phyloP scores from a whole-genome alignment of 2,329 filamentous ascomycete species.

The Penicillium sp. region DNA sequence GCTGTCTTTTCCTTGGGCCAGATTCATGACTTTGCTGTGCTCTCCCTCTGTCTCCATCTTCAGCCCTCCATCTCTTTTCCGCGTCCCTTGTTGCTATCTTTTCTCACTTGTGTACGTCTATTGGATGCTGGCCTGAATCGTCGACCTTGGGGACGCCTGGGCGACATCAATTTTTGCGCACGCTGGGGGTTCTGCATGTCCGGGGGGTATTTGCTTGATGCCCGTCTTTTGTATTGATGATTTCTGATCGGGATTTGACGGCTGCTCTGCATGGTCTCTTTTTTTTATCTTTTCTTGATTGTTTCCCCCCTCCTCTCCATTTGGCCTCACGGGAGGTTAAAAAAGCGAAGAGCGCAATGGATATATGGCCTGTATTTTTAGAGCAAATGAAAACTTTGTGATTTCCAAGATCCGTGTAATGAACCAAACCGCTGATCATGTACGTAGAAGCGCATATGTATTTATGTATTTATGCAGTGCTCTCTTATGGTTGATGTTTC shows the following conservation, averaged over 20 bases:
- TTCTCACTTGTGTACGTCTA: constrained; percentile 31
- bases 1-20: constrained; percentile 11
- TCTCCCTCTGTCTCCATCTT: constrained; percentile 10
- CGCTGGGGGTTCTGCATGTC: neutral
- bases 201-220: too few species aligned
- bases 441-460: too few species aligned
- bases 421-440: too few species aligned
- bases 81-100: constrained; percentile 7
- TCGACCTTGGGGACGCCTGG: constrained; percentile 30
- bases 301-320: neutral
- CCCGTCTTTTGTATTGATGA: neutral
- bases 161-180: constrained; percentile 24
- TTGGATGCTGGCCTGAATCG: constrained; percentile 23
- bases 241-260: neutral
- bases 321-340: neutral
- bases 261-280: neutral
- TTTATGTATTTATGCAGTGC: too few species aligned
- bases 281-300: neutral
- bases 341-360: constrained; percentile 4
- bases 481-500: too few species aligned
- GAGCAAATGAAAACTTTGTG: constrained; percentile 6
- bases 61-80: constrained; percentile 13
- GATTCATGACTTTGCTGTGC: constrained; percentile 6
- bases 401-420: neutral
- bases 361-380: constrained; percentile 16